Percentiles rank a stretch among this genome's conserved stretches.
These are phyloP conservation scores for Penicillium mononematosum DNA, from an alignment of 495 filamentous ascomycete species.

Conservation along the genomic window DNA sequence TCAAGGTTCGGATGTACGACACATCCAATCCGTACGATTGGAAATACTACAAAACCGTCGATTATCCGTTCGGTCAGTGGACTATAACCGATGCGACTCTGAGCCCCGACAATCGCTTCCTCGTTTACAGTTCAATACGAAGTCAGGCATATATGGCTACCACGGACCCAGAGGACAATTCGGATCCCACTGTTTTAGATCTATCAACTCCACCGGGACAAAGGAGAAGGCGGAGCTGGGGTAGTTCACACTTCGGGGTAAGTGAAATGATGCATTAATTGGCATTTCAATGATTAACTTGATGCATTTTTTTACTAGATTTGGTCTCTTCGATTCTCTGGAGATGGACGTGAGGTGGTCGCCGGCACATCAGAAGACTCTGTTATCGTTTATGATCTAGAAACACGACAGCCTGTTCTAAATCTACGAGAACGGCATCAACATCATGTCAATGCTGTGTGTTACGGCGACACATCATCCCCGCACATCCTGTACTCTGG, in stretches of 20 bases:
- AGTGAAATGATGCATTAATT: slow-evolving; percentile 14
- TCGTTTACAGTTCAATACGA: slow-evolving; percentile 86
- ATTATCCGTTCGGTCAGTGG: slow-evolving; percentile 85
- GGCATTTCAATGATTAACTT: slow-evolving; percentile 4
- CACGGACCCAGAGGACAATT: slow-evolving; percentile 77
- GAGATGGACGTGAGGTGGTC: slow-evolving; percentile 87
- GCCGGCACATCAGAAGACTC: slow-evolving; percentile 77
- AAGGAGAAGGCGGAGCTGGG: slow-evolving; percentile 38
- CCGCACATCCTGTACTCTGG: slow-evolving; percentile 97
- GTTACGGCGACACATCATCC: slow-evolving; percentile 84
- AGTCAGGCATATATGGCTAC: slow-evolving; percentile 79
- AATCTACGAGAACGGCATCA: slow-evolving; percentile 69
- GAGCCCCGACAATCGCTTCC: slow-evolving; percentile 85
- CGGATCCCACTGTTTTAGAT: slow-evolving; percentile 74
- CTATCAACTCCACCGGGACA: slow-evolving; percentile 55
- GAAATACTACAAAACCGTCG: slow-evolving; percentile 92
- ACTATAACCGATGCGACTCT: slow-evolving; percentile 93
- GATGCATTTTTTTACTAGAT: slow-evolving; percentile 56
- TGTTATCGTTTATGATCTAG: slow-evolving; percentile 93
- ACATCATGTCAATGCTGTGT: slow-evolving; percentile 95
- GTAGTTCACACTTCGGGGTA: slow-evolving; percentile 53
- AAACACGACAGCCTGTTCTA: slow-evolving; percentile 69
- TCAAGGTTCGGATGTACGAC: slow-evolving; percentile 93
- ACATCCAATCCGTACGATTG: slow-evolving; percentile 94
- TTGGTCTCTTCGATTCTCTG: slow-evolving; percentile 90